Evolutionary conservation across 192 early-diverging fungal genomes (phyloP), one percentile per base, ranked within the genome.

Genomic region (Coemansia sp.): DNA sequence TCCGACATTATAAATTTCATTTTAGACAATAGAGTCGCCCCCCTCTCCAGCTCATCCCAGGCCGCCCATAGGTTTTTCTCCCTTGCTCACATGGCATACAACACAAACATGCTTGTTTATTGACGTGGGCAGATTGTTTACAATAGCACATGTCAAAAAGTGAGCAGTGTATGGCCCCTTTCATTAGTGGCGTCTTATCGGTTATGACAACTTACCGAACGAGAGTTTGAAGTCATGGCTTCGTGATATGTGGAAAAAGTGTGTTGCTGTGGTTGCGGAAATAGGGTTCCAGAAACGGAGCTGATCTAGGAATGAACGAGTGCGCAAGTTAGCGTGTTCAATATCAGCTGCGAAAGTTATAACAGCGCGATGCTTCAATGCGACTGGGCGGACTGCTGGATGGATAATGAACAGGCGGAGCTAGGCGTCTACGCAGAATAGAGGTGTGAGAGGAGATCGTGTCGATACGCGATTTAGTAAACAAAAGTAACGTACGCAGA

Each of bases 161-260:
- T 19, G n/a, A n/a, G n/a, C n/a, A n/a, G n/a, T n/a, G n/a, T n/a
- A n/a, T n/a, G n/a, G 9, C 19, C 22, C 45, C 45, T 15, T 25
- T 48, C 45, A 48, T 25, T 48, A 25, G 22, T 27, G 45, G 22
- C 45, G 22, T 8, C 6, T 15, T 48, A 13, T 38, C 10, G 9
- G 23, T 25, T 22, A 10, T 27, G 47, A 23, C 47, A 63, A 70
- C 68, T 70, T 70, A 70, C 68, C 50, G 62, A 58, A 41, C 66
- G 66, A 19, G 59, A 48, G 29, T 68, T 31, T 9, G 42, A 41
- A 33, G 54, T 19, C 66, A 68, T 68, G 55, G 55, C 34, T 28
- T 4, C 29, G 27, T n/a, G 37, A 54, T 62, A n/a, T 55, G 61
- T 50, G 50, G 28, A 28, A 54, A 17, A 31, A 14, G 17, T 54